Evolutionary conservation across 202 grass and related monocot species (phyloP).

Genomic region (Schoenoplectus tabernaemontani): DNA sequence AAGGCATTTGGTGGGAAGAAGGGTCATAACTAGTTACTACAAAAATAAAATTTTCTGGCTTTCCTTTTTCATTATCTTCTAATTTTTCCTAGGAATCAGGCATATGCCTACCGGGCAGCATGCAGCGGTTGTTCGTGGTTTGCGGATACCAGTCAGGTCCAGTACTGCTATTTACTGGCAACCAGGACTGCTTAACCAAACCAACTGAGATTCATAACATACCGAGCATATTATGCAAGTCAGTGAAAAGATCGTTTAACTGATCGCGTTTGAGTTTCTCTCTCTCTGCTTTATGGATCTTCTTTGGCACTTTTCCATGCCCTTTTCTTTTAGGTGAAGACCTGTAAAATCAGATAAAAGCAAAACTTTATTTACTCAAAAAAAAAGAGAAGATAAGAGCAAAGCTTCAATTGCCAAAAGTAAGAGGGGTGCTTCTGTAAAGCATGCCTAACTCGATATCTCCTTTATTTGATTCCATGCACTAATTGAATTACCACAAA

Average conservation of each 20-base stretch:
- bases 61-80: background rate
- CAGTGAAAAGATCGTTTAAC: constrained; percentile 62
- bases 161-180: background rate
- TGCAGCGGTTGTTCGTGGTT: background rate
- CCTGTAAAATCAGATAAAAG: constrained; percentile 24
- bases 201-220: background rate
- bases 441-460: background rate
- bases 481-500: background rate
- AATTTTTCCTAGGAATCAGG: background rate
- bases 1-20: background rate
- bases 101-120: background rate
- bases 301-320: constrained; percentile 46
- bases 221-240: constrained; percentile 62
- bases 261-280: constrained; percentile 86
- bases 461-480: background rate
- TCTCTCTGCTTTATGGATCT: constrained; percentile 63
- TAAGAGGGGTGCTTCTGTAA: background rate
- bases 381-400: too few species aligned
- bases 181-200: background rate
- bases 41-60: background rate
- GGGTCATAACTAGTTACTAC: background rate
- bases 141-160: background rate
- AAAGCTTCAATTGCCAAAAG: constrained; percentile 5
- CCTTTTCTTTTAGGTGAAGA: constrained; percentile 36
- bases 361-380: too few species aligned